Evolutionary conservation across 2,329 filamentous ascomycete species (phyloP).

Genomic region (Diaporthe eres): DNA sequence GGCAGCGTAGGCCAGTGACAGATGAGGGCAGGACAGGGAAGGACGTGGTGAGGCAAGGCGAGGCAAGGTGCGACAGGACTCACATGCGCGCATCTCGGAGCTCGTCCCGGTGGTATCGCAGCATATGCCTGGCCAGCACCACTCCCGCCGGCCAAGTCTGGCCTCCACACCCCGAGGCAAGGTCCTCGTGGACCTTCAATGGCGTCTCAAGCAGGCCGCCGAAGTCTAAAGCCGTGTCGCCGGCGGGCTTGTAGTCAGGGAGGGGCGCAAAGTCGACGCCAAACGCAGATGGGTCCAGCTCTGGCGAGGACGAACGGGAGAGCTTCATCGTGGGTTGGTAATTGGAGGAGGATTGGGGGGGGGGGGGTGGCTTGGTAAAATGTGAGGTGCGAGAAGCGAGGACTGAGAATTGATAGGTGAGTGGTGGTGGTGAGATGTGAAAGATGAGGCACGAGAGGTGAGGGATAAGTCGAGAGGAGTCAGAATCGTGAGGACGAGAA

Average conservation of each 20-base stretch:
- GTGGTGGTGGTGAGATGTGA: neutral
- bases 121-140: constrained; percentile 87
- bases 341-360: neutral
- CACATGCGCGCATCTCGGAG: constrained; percentile 81
- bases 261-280: constrained; percentile 72
- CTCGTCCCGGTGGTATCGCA: constrained; percentile 77
- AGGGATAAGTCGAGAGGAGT: neutral
- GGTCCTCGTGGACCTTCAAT: constrained; percentile 86
- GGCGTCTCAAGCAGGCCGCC: constrained; percentile 79
- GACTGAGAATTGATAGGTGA: neutral
- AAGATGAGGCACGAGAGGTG: neutral
- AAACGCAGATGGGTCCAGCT: constrained; percentile 65
- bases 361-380: neutral
- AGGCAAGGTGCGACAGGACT: constrained; percentile 51
- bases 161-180: constrained; percentile 90
- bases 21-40: neutral
- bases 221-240: constrained; percentile 72
- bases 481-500: neutral
- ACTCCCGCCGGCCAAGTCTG: constrained; percentile 96
- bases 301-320: constrained; percentile 42
- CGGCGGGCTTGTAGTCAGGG: constrained; percentile 69
- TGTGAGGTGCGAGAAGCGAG: neutral
- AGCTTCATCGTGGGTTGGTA: constrained; percentile 15
- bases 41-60: neutral
- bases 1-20: neutral